Evolutionary conservation across 2,329 filamentous ascomycete genomes (phyloP).

Genomic region (Diaporthe helianthi): DNA sequence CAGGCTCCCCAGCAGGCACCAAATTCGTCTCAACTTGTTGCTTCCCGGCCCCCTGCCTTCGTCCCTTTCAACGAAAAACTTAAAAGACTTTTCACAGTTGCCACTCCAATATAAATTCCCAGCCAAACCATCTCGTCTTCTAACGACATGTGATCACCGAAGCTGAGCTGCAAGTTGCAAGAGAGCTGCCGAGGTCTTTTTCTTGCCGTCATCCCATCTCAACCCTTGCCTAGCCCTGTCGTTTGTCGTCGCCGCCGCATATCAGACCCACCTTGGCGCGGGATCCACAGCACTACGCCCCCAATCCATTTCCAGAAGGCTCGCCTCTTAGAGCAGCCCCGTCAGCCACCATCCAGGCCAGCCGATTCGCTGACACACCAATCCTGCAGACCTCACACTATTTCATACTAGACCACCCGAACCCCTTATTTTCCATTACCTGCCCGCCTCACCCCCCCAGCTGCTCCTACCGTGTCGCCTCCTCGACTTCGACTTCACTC

Average conservation of each 20-base stretch:
- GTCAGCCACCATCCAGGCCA: constrained; percentile 25
- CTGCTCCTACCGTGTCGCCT: constrained; percentile 18
- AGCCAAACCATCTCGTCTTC: neutral
- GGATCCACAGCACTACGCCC: constrained; percentile 29
- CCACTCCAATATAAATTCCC: constrained; percentile 2
- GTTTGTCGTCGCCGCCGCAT: constrained; percentile 32
- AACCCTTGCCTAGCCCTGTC: constrained; percentile 11
- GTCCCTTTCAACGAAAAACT: constrained; percentile 14
- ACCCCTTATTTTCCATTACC: constrained; percentile 31
- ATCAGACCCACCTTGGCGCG: constrained; percentile 29
- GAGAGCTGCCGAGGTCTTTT: neutral
- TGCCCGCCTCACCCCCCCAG: constrained; percentile 10
- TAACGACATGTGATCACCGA: constrained; percentile 7
- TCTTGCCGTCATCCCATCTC: neutral
- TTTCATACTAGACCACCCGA: constrained; percentile 32
- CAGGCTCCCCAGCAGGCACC: neutral
- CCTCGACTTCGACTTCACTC: constrained; percentile 24
- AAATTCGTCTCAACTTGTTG: constrained; percentile 25
- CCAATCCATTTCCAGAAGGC: constrained; percentile 19
- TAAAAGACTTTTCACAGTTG: neutral
- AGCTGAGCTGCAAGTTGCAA: neutral
- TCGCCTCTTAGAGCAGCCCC: constrained; percentile 31
- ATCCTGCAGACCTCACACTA: constrained; percentile 25
- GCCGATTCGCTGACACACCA: constrained; percentile 32
- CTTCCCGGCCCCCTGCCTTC: constrained; percentile 16